These are phyloP conservation scores for Purshia tridentata DNA, from an alignment of 306 rosid genomes.

Conservation along the genomic window DNA sequence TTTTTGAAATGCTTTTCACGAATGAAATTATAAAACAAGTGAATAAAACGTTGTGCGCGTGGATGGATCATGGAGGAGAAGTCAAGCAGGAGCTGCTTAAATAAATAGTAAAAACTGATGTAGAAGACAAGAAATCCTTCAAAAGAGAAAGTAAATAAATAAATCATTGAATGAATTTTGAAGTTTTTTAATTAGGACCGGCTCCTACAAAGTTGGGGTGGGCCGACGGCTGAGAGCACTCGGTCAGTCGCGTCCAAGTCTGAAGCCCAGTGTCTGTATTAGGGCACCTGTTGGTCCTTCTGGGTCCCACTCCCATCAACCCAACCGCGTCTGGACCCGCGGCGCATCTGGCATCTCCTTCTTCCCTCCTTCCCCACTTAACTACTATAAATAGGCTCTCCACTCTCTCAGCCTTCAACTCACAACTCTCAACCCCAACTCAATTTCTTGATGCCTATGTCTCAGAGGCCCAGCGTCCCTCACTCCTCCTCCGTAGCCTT, in stretches of 20 bases:
- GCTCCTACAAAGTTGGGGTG: not conserved
- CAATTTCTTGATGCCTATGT: constrained; percentile 27
- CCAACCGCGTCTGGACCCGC: constrained; percentile 16
- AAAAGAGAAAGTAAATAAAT: not conserved
- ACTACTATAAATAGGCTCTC: not conserved
- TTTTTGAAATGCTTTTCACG: too few species aligned
- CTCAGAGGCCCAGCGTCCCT: constrained; percentile 44
- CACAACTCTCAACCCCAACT: not conserved
- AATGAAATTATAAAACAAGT: too few species aligned
- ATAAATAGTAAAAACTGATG: not conserved
- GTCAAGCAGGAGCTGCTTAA: not conserved
- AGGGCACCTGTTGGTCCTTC: too few species aligned
- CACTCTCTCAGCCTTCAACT: not conserved
- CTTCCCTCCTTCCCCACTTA: not conserved
- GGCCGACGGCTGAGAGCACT: not conserved
- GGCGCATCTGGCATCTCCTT: not conserved
- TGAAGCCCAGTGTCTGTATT: too few species aligned
- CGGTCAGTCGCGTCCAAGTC: too few species aligned
- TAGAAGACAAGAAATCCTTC: not conserved
- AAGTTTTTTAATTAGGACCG: not conserved
- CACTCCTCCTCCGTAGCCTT: constrained; percentile 53
- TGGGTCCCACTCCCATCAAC: not conserved
- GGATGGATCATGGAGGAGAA: not conserved
- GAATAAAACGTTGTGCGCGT: too few species aligned
- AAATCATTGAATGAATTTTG: not conserved